Evolutionary conservation across 805 yeast species (phyloP), one percentile per base, ranked within the genome.

Genomic region (Torulaspora indica): DNA sequence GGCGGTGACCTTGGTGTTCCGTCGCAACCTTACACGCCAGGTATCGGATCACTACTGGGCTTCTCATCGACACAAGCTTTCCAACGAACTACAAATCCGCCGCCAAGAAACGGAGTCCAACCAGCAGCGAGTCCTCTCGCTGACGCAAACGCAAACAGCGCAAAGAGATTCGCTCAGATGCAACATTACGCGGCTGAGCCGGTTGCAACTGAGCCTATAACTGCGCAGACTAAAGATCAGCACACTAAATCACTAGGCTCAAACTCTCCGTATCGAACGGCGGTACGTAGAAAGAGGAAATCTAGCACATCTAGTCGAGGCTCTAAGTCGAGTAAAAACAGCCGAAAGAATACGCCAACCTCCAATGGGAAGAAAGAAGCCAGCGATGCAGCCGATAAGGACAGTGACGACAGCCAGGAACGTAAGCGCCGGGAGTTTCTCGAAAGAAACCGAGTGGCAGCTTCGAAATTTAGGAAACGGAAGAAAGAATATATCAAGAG

Each of bases 391-490:
- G 37, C 39, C 7, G 46, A 38, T 13, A 38, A 28, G 4, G 43
- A 77, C 72, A 13, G 76, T 76, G 45, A 85, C 67, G 64, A 85
- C 70, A 95, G 86, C 66, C 76, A 82, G 67, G 88, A 85, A 58
- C 58, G 57, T n/a, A 63, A 56, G 36, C 76, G 90, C 51, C 79
- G 74, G 61, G 82, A 72, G 59, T 91, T 79, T 57, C 66, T 93
- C 52, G 98, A 93, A 61, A 74, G 98, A 51, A 93, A 93, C 64
- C 75, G 98, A 46, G 79, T 93, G 8, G 98, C 98, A 0, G 98
- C 98, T 0, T 80, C 93, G 18, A 90, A 89, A 61, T 93, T 98
- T 71, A 78, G 98, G 47, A 95, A 86, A 66, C 77, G 97, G 45
- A 93, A 93, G 72, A 93, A 93, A 70, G 88, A 86, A 61, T 82